phyloP scores from a whole-genome alignment of 495 filamentous ascomycete genomes.

The Aspergillus carlsbadensis region DNA sequence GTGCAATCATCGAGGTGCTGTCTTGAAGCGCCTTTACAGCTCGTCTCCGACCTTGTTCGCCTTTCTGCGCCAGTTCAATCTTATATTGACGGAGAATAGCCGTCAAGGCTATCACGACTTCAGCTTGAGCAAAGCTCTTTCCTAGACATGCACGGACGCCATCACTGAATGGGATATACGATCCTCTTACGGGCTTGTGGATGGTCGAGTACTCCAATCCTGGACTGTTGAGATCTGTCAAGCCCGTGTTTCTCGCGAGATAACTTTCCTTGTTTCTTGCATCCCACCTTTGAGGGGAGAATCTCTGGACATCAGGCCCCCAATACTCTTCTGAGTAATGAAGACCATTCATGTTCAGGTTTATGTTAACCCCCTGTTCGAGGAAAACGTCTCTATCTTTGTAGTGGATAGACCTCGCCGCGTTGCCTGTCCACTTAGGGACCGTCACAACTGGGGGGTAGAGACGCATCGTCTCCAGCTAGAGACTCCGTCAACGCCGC shows the following conservation, averaged over 20 bases:
- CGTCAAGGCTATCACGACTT: slow-evolving; percentile 66
- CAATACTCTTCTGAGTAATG: slow-evolving; percentile 47
- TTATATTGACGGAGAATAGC: slow-evolving; percentile 63
- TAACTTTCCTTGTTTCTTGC: slow-evolving; percentile 18
- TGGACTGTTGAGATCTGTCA: slow-evolving; percentile 12
- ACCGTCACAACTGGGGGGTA: slow-evolving; percentile 36
- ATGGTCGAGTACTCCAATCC: slow-evolving; percentile 29
- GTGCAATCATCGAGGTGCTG: slow-evolving; percentile 27
- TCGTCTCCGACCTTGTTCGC: slow-evolving; percentile 41
- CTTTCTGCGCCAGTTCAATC: slow-evolving; percentile 62
- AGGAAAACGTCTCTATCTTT: slow-evolving; percentile 26
- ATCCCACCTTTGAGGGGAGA: slow-evolving; percentile 34
- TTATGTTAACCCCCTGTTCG: slow-evolving; percentile 33
- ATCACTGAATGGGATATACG: slow-evolving; percentile 72
- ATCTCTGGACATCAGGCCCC: slow-evolving; percentile 32
- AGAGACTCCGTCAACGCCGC: not conserved
- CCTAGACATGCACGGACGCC: slow-evolving; percentile 72
- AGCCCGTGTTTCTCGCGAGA: slow-evolving; percentile 17
- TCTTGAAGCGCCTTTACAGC: slow-evolving; percentile 29
- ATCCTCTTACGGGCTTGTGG: slow-evolving; percentile 61
- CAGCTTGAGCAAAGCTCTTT: slow-evolving; percentile 70
- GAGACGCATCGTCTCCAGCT: slow-evolving; percentile 45
- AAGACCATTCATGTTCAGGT: slow-evolving; percentile 33
- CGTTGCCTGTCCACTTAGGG: slow-evolving; percentile 34
- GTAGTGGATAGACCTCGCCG: slow-evolving; percentile 14